Conservation (phyloP, 1,139 yeast genomes). For the Taphrina deformans region DNA sequence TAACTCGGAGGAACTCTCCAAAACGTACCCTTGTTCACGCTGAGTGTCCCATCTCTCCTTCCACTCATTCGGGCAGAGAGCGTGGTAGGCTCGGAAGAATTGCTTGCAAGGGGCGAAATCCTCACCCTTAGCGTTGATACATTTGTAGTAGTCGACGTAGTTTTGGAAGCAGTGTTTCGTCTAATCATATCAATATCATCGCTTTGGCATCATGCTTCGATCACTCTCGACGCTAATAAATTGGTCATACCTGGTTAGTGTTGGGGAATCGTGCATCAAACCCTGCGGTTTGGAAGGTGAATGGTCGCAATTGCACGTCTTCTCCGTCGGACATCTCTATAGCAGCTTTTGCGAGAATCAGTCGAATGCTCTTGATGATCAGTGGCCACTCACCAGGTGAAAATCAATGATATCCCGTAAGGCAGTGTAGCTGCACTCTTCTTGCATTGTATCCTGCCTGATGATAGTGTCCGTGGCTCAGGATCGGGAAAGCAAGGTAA, state of each 20-base stretch:
- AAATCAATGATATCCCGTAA: neutral
- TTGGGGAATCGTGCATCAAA: slow-evolving; percentile 35
- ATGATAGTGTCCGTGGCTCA: neutral
- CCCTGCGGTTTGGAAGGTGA: slow-evolving; percentile 34
- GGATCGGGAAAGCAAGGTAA: neutral
- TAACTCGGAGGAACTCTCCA: too few relatives aligned
- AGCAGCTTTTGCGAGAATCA: neutral
- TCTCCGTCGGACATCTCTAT: slow-evolving; percentile 28
- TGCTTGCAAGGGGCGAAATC: slow-evolving; percentile 97
- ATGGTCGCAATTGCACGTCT: slow-evolving; percentile 28
- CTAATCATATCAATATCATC: neutral
- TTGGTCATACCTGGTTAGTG: slow-evolving; percentile 32
- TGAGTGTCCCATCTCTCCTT: slow-evolving; percentile 35
- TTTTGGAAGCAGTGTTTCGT: slow-evolving; percentile 54
- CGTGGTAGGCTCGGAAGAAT: slow-evolving; percentile 47
- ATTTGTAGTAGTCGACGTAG: slow-evolving; percentile 96
- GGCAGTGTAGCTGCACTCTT: too few relatives aligned
- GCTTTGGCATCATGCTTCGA: neutral
- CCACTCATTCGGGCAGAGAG: slow-evolving; percentile 36
- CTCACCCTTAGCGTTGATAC: slow-evolving; percentile 95
- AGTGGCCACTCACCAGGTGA: neutral
- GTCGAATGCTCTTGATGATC: neutral
- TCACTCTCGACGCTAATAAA: too few relatives aligned
- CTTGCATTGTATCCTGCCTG: too few relatives aligned
- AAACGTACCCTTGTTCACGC: slow-evolving; percentile 32